Base-by-base conservation (phyloP, 768 basidiomycete genomes). In the Mycena floridula region DNA sequence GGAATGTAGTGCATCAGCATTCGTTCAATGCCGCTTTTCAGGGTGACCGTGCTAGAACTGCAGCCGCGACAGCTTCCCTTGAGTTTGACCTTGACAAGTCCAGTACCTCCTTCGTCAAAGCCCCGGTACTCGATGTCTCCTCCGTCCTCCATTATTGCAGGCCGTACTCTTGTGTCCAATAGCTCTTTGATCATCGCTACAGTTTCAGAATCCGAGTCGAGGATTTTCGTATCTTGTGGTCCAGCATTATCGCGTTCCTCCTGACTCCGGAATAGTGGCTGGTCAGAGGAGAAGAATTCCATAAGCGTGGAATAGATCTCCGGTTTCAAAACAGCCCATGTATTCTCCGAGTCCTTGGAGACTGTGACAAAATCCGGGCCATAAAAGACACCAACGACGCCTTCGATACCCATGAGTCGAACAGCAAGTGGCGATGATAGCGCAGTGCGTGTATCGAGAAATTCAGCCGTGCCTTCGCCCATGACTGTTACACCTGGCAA, bases 1-100 rank as follows among this genome's bases (percentile, higher is more conserved):
- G 95, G 95, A 43, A 99, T 91, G 58, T 98, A 98, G 66, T 98
- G 95, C 91, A 91, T 93, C 55, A 99, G 69, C 96, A 99, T 98
- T 50, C 96, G 74, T 67, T 99, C 96, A 43, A 99, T 97, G 7
- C 96, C 96, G 49, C 79, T 82, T 74, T 98, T 99, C 45, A 99
- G 69, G 13, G 96, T 99, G 25, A 98, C 94, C 5, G 89, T 82
- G 60, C 90, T 94, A 25, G 89, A 92, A 51, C 82, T 82, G 61
- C 96, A 98, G 12, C 96, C 96, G 60, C 96, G 72, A 65, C 96
- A 99, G 58, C 92, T 95, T 23, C 96, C 96, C 72, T 98, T 98
- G 48, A 99, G 72, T 63, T 87, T 95, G 24, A 99, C 73, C 59
- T 77, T 78, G 5, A 99, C 95, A 24, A 88, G 56, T 0, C 89